These are phyloP conservation scores for Sungouiozyma ichnusensis DNA, from an alignment of 805 yeast genomes.

Conservation along the genomic window DNA sequence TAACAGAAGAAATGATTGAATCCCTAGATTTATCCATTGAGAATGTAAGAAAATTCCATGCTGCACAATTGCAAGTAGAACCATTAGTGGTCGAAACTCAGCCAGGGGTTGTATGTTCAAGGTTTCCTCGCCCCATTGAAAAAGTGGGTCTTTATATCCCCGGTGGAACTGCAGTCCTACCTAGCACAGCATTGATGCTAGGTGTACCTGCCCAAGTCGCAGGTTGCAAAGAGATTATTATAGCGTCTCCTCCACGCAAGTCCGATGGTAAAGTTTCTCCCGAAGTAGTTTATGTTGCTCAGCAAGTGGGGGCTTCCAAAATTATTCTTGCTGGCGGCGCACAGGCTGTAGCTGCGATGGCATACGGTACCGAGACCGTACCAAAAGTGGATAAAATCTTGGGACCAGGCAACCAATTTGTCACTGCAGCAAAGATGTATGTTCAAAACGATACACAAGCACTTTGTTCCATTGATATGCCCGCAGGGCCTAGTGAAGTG, in stretches of 20 bases:
- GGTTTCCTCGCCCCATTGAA: conserved; percentile 92
- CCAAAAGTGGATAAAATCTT: conserved; percentile 93
- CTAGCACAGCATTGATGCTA: conserved; percentile 95
- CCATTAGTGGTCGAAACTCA: conserved; percentile 78
- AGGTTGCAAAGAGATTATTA: conserved; percentile 80
- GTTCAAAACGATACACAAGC: conserved; percentile 94
- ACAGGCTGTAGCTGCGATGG: conserved; percentile 98
- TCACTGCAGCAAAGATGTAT: conserved; percentile 97
- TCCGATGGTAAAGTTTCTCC: conserved; percentile 86
- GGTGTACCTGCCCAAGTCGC: conserved; percentile 99
- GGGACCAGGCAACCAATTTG: conserved; percentile 99
- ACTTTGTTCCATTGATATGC: conserved; percentile 95
- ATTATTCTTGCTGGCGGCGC: conserved; percentile 98
- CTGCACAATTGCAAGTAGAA: conserved; percentile 74
- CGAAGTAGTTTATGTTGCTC: conserved; percentile 95
- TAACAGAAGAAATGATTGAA: conserved; percentile 60
- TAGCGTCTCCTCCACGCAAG: conserved; percentile 92
- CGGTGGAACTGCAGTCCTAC: conserved; percentile 97
- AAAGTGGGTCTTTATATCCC: conserved; percentile 94
- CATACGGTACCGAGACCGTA: conserved; percentile 89
- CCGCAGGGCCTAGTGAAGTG: conserved; percentile 99
- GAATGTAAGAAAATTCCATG: conserved; percentile 85
- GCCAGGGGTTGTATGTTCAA: conserved; percentile 88
- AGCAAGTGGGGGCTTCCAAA: conserved; percentile 82
- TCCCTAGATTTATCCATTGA: conserved; percentile 86